Conservation (phyloP, 768 basidiomycete species). For the Boletus rubescentipes region DNA sequence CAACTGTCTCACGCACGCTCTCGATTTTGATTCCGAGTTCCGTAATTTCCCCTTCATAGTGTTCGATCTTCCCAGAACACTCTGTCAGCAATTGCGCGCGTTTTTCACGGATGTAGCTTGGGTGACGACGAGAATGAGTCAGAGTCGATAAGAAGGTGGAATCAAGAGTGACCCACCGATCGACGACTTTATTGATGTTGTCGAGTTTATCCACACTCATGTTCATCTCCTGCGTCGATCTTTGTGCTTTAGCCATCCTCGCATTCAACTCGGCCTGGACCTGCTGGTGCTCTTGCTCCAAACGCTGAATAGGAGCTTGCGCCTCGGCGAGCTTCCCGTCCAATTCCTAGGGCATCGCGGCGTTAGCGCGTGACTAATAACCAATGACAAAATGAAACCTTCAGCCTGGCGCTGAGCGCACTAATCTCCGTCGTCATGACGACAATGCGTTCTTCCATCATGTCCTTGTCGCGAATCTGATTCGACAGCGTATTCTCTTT, state of each 20-base stretch:
- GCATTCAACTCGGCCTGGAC: constrained; percentile 49
- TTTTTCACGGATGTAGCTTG: constrained; percentile 76
- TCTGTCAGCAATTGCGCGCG: constrained; percentile 60
- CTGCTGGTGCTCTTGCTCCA: constrained; percentile 56
- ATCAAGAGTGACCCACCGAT: constrained; percentile 45
- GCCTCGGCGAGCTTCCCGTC: constrained; percentile 60
- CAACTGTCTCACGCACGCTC: constrained; percentile 43
- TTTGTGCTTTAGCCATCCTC: constrained; percentile 53
- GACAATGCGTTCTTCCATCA: constrained; percentile 54
- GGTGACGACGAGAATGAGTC: not conserved
- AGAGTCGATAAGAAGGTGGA: not conserved
- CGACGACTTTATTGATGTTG: constrained; percentile 58
- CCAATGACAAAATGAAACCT: constrained; percentile 38
- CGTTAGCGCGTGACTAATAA: not conserved
- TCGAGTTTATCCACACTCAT: constrained; percentile 61
- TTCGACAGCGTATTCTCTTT: constrained; percentile 55
- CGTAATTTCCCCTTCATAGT: constrained; percentile 45
- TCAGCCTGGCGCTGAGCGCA: constrained; percentile 43
- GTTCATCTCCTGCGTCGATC: constrained; percentile 61
- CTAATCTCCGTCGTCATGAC: constrained; percentile 58
- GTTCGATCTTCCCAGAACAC: constrained; percentile 52
- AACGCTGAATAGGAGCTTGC: constrained; percentile 60
- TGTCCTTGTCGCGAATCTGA: constrained; percentile 58
- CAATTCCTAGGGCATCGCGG: constrained; percentile 47
- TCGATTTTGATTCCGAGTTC: constrained; percentile 42